phyloP scores from a whole-genome alignment of 2,329 filamentous ascomycete species.

The Pseudocercospora fuligena region DNA sequence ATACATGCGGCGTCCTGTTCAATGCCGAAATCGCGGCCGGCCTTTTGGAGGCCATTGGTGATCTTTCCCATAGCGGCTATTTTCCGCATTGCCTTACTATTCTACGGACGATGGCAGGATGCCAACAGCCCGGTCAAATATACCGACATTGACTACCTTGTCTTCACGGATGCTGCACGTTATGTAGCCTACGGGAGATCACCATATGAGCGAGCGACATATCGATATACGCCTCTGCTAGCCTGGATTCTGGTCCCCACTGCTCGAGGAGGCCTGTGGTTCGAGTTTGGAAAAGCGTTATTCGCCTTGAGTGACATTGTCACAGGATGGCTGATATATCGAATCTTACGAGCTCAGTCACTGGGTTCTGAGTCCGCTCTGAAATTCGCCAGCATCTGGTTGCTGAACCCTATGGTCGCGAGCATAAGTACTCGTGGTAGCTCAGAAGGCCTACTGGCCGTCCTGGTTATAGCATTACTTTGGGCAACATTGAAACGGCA shows the following conservation, averaged over 20 bases:
- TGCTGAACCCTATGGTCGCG: conserved; percentile 97
- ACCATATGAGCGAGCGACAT: conserved; percentile 89
- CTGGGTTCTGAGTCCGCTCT: conserved; percentile 61
- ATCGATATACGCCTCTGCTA: conserved; percentile 92
- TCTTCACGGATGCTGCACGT: conserved; percentile 93
- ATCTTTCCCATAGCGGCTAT: conserved; percentile 56
- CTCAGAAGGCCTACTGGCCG: conserved; percentile 86
- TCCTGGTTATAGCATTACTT: conserved; percentile 79
- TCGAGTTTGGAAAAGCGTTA: conserved; percentile 83
- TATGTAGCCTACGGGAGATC: conserved; percentile 70
- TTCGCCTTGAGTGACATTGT: conserved; percentile 84
- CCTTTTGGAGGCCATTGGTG: conserved; percentile 36
- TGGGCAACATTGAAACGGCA: conserved; percentile 75
- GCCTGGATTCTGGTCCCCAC: conserved; percentile 91
- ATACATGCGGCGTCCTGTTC: background rate
- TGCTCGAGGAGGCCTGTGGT: conserved; percentile 65
- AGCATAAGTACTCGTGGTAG: conserved; percentile 94
- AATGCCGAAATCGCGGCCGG: conserved; percentile 1
- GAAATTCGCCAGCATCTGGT: conserved; percentile 83
- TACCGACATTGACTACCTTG: conserved; percentile 97
- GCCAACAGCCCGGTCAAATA: conserved; percentile 91
- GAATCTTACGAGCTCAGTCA: conserved; percentile 57
- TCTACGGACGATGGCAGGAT: conserved; percentile 94
- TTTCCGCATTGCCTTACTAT: conserved; percentile 73
- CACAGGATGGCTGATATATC: conserved; percentile 77